A percentile compares a stretch with the other conserved stretches of the same genome.
Evolutionary conservation across 2,329 filamentous ascomycete species (phyloP).

Genomic region (Fonsecaea nubica): DNA sequence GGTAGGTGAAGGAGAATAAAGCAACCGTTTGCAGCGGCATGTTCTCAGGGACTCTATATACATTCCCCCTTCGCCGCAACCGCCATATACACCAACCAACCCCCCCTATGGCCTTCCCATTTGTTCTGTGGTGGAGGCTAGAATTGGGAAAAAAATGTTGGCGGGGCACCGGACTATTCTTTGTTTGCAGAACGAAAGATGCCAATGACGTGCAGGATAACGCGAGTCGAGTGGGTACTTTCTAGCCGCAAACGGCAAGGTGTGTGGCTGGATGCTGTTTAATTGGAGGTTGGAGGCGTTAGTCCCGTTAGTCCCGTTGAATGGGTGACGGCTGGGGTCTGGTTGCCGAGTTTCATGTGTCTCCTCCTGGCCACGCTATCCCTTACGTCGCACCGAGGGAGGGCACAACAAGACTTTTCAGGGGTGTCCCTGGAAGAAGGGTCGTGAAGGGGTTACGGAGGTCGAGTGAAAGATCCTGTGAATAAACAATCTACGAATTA

Average conservation of each 20-base stretch:
- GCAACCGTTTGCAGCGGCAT: not conserved
- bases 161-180: slow-evolving; percentile 14
- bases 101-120: slow-evolving; percentile 12
- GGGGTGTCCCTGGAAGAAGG: not conserved
- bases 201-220: slow-evolving; percentile 12
- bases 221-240: not conserved
- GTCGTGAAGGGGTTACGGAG: not conserved
- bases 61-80: slow-evolving; percentile 18
- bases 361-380: not conserved
- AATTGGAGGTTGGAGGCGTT: slow-evolving; percentile 13
- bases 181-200: slow-evolving; percentile 1
- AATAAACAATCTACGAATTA: no score
- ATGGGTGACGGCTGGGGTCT: slow-evolving; percentile 11
- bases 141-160: slow-evolving; percentile 23
- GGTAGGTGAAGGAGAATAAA: not conserved
- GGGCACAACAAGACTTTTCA: not conserved
- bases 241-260: not conserved
- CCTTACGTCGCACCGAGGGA: not conserved
- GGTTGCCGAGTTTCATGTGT: slow-evolving; percentile 5
- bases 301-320: slow-evolving; percentile 8
- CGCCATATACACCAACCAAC: slow-evolving; percentile 18
- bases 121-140: slow-evolving; percentile 31
- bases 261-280: slow-evolving; percentile 16
- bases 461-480: not conserved
- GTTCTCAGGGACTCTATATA: not conserved